These are phyloP conservation scores for Tephrocybe rancida DNA, from an alignment of 768 basidiomycete species.

Conservation along the genomic window DNA sequence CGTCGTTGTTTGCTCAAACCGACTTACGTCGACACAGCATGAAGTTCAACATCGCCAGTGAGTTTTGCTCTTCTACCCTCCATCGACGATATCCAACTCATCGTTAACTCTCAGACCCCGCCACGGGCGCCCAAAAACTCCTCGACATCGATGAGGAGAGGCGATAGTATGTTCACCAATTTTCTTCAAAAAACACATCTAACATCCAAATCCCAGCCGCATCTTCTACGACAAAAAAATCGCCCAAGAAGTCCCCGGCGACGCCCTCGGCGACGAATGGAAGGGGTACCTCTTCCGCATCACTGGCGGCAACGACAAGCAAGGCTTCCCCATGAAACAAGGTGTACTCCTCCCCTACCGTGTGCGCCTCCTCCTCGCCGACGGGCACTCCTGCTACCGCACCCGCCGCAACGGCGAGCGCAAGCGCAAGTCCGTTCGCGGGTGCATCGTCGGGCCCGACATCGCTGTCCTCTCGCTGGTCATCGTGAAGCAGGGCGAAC, in stretches of 20 bases:
- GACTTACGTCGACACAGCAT: conserved; percentile 51
- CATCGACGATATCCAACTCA: neutral
- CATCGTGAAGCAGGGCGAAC: conserved; percentile 95
- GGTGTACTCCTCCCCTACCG: conserved; percentile 95
- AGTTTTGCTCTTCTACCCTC: conserved; percentile 31
- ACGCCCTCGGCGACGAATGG: conserved; percentile 93
- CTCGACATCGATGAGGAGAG: conserved; percentile 93
- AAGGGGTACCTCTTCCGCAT: conserved; percentile 97
- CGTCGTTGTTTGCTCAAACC: neutral
- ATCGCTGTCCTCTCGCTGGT: conserved; percentile 93
- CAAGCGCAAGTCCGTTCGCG: conserved; percentile 98
- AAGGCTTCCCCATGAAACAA: conserved; percentile 99
- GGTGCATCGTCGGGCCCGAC: conserved; percentile 97
- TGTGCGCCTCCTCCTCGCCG: conserved; percentile 89
- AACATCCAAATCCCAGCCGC: conserved; percentile 57
- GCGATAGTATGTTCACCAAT: conserved; percentile 57
- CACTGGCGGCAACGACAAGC: conserved; percentile 98
- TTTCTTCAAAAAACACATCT: neutral
- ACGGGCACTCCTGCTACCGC: conserved; percentile 99
- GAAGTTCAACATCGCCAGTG: conserved; percentile 98
- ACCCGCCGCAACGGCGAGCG: conserved; percentile 91
- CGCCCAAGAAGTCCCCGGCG: conserved; percentile 90
- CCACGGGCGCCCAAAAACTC: conserved; percentile 96
- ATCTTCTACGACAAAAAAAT: conserved; percentile 98
- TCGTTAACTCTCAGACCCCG: conserved; percentile 66